Evolutionary conservation across 345 rosid species (phyloP).

Genomic region (Acer saccharum): DNA sequence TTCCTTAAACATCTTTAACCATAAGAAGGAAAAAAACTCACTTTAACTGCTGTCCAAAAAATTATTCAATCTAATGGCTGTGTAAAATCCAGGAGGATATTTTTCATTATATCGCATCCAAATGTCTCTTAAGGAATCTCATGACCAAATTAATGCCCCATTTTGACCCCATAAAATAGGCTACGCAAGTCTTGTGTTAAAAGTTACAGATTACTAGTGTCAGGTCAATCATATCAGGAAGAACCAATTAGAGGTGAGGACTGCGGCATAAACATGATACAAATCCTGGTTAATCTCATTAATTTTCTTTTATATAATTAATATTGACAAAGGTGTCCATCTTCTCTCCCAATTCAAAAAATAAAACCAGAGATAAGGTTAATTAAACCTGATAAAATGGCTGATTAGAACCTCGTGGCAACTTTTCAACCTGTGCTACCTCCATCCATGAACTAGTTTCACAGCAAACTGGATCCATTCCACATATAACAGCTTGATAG

Average conservation of each 20-base stretch:
- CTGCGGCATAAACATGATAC: background rate
- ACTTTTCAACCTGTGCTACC: conserved; percentile 71
- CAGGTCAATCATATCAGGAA: conserved; percentile 3
- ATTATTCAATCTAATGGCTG: background rate
- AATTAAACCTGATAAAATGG: conserved; percentile 91
- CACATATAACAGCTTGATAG: conserved; percentile 84
- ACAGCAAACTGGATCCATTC: conserved; percentile 95
- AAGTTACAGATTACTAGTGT: background rate
- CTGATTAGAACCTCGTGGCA: conserved; percentile 71
- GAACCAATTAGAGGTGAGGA: background rate
- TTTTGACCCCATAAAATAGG: background rate
- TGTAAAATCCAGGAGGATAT: background rate
- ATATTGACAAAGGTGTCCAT: background rate
- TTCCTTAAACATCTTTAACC: background rate
- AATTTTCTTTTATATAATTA: background rate
- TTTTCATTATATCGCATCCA: background rate
- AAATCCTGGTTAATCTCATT: background rate
- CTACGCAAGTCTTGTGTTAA: background rate
- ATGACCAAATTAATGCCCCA: background rate
- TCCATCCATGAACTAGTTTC: conserved; percentile 93
- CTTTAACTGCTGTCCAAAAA: background rate
- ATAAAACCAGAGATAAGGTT: conserved; percentile 1
- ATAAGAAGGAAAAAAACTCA: background rate
- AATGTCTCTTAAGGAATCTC: background rate
- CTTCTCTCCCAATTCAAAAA: background rate